Base-by-base conservation (phyloP, 768 basidiomycete species). In the Filobasidium wieringae region DNA sequence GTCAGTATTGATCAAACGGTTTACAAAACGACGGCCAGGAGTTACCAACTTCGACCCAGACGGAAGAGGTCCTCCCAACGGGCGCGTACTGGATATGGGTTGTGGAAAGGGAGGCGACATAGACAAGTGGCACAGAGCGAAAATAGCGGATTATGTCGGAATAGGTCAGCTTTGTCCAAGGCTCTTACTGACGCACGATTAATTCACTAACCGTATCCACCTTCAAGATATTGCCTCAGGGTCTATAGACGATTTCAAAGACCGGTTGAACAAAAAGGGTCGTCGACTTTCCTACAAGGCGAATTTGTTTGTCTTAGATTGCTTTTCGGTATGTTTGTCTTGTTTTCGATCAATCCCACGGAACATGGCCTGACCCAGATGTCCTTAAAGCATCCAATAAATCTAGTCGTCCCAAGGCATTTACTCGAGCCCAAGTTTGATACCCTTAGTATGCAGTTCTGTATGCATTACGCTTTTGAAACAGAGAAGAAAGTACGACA, bases 401-500 rank as follows among this genome's bases (percentile, higher is more conserved):
- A 41, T 15, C 22, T 36, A 29, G 60, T 49, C 19, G 8, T 61
- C 17, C 53, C 60, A 22, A 45, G 43, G 31, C 36, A 33, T 14
- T 27, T 52, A 39, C 36, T 88, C 26, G 76, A 75, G 0, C 78
- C 79, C 30, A 84, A 84, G 5, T 95, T 95, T 68, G 95, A 97
- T 68, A 88, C 90, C 57, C 90, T 97, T 5, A 88, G 89, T 2
- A 88, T 96, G 89, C 95, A 99, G 71, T 99, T 99, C 72, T 97
- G 95, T 74, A 96, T 99, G 88, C 95, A 99, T 72, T 97, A 99
- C 69, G 95, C 95, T 7, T 97, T 99, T 71, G 91, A 97, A 73
- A 85, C 80, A n/a, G 80, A 82, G 30, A 77, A 80, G 58, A 95
- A 95, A 70, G 87, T 84, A 26, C 80, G 88, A 31, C 85, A 82